Conservation (phyloP, 2,329 filamentous ascomycete species). For the Fusarium decemcellulare region DNA sequence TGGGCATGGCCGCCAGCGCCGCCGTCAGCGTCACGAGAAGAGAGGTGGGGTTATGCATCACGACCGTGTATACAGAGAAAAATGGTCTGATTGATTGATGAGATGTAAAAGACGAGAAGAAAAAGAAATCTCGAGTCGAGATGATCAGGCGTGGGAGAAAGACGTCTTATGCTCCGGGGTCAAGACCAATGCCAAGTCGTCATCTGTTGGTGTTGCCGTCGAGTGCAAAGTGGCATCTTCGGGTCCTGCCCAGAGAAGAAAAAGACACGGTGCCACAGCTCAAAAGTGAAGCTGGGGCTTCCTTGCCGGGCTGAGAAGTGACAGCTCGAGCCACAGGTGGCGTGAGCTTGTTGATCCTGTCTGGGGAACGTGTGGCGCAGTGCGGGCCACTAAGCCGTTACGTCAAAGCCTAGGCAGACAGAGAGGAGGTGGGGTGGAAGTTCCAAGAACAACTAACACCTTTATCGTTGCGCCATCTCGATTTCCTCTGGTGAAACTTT, state of each 20-base stretch:
- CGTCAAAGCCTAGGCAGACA: slow-evolving; percentile 33
- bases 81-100: neutral
- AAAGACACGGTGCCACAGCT: slow-evolving; percentile 49
- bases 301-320: slow-evolving; percentile 17
- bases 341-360: slow-evolving; percentile 23
- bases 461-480: slow-evolving; percentile 33
- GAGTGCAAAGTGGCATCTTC: slow-evolving; percentile 48
- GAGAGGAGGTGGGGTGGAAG: slow-evolving; percentile 31
- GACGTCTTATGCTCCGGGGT: slow-evolving; percentile 19
- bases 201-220: slow-evolving; percentile 24
- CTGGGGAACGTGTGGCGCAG: slow-evolving; percentile 39
- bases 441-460: slow-evolving; percentile 18
- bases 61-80: slow-evolving; percentile 27
- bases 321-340: slow-evolving; percentile 46
- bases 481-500: neutral
- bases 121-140: neutral
- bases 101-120: neutral
- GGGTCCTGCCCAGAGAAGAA: slow-evolving; percentile 38
- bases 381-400: slow-evolving; percentile 17
- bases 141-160: neutral
- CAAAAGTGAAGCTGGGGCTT: slow-evolving; percentile 35
- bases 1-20: slow-evolving; percentile 75
- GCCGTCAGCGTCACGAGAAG: slow-evolving; percentile 63
- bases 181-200: slow-evolving; percentile 22
- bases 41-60: slow-evolving; percentile 68